Conservation (phyloP, 768 basidiomycete species). For the Pleurotus pulmonarius region DNA sequence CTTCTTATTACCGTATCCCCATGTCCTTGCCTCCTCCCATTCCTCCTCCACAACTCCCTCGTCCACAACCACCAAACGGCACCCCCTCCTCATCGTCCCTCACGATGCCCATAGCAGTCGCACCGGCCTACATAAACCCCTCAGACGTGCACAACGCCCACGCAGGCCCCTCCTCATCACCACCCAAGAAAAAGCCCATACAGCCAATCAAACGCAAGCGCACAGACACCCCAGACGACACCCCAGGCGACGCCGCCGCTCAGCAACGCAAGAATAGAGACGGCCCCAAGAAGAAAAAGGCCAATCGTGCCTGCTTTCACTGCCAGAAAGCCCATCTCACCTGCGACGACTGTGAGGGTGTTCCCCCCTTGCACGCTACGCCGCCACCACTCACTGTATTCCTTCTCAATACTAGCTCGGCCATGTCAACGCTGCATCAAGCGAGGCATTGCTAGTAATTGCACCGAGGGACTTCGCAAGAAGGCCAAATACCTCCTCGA, state of each 20-base stretch:
- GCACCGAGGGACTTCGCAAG: slow-evolving; percentile 93
- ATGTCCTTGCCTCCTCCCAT: slow-evolving; percentile 8
- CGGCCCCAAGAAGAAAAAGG: slow-evolving; percentile 92
- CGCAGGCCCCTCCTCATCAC: slow-evolving; percentile 27
- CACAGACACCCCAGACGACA: slow-evolving; percentile 55
- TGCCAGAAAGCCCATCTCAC: slow-evolving; percentile 98
- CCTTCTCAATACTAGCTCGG: slow-evolving; percentile 56
- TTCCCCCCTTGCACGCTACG: slow-evolving; percentile 14
- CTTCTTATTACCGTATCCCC: slow-evolving; percentile 1
- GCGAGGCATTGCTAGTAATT: slow-evolving; percentile 84
- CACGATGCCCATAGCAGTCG: slow-evolving; percentile 26
- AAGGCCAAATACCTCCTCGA: slow-evolving; percentile 97
- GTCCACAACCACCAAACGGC: slow-evolving; percentile 25
- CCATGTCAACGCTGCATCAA: slow-evolving; percentile 96
- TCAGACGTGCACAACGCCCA: slow-evolving; percentile 40
- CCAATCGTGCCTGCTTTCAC: slow-evolving; percentile 88
- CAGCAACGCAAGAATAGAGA: slow-evolving; percentile 58
- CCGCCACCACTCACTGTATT: slow-evolving; percentile 16
- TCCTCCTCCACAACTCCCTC: slow-evolving; percentile 16
- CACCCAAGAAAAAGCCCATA: slow-evolving; percentile 35
- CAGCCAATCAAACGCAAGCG: slow-evolving; percentile 55
- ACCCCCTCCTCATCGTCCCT: slow-evolving; percentile 32
- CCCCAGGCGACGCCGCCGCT: slow-evolving; percentile 41
- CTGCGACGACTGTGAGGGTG: slow-evolving; percentile 90
- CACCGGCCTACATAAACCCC: slow-evolving; percentile 35